Evolutionary conservation across 441 rosid species (phyloP).

Genomic region (Metrosideros polymorpha): DNA sequence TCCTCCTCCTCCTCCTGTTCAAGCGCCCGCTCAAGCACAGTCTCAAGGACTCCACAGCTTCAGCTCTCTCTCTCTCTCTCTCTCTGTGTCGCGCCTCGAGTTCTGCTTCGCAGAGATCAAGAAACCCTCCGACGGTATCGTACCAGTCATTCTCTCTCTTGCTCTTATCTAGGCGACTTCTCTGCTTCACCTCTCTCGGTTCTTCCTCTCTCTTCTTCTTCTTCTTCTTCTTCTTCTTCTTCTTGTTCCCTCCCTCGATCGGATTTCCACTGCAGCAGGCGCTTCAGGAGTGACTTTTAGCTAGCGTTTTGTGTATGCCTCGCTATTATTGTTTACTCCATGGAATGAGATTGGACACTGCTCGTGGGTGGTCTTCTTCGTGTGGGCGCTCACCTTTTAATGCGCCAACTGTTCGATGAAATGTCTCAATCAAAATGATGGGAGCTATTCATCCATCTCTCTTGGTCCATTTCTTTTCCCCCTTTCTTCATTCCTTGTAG

Average conservation of each 20-base stretch:
- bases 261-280: background rate
- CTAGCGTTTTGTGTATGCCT: background rate
- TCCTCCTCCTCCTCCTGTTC: background rate
- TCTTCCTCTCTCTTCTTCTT: background rate
- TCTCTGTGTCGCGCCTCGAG: background rate
- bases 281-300: background rate
- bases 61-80: too few species aligned
- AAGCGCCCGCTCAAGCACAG: background rate
- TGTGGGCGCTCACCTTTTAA: background rate
- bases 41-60: background rate
- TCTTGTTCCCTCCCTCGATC: background rate
- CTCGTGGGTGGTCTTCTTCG: background rate
- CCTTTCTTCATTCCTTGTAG: background rate
- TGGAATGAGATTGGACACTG: background rate
- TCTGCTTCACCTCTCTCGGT: background rate
- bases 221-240: background rate
- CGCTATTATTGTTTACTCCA: background rate
- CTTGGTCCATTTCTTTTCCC: background rate
- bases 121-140: background rate
- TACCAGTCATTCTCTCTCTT: background rate
- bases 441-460: background rate
- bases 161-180: background rate
- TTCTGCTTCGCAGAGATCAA: background rate
- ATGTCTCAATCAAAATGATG: background rate
- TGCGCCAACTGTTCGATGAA: background rate